These are phyloP conservation scores for Symbiodinium natans DNA, from an alignment of 73 alveolate genomes.

Conservation along the genomic window DNA sequence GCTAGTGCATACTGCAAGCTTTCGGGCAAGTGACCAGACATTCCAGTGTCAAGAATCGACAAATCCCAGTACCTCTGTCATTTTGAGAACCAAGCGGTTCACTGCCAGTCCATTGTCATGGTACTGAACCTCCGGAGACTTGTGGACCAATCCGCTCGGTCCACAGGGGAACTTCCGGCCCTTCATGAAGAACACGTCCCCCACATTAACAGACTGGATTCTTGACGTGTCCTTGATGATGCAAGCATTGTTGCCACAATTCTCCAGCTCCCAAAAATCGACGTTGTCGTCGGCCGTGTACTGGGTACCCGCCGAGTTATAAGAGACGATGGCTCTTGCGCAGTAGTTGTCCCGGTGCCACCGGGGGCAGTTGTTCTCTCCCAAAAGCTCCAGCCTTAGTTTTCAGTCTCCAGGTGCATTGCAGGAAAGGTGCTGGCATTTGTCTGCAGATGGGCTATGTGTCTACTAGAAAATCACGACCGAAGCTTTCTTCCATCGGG, in stretches of 20 bases:
- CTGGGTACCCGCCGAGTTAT: slow-evolving; percentile 43
- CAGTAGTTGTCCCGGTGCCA: slow-evolving; percentile 57
- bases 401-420: too few relatives aligned
- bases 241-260: background rate
- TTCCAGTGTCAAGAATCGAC: background rate
- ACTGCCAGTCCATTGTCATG: background rate
- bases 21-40: too few relatives aligned
- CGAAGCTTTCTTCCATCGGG: too few relatives aligned
- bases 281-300: background rate
- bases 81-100: slow-evolving; percentile 67
- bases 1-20: too few relatives aligned
- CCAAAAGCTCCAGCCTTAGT: slow-evolving; percentile 49
- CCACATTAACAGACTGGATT: slow-evolving; percentile 8
- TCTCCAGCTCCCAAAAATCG: slow-evolving; percentile 56
- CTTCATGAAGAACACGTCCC: slow-evolving; percentile 63
- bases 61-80: background rate
- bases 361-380: slow-evolving; percentile 42
- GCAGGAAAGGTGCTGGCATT: too few relatives aligned
- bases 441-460: too few relatives aligned
- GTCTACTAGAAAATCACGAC: too few relatives aligned
- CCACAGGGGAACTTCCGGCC: slow-evolving; percentile 45
- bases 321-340: slow-evolving; percentile 42
- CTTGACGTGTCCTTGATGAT: background rate
- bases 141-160: slow-evolving; percentile 43
- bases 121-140: slow-evolving; percentile 57